Evolutionary conservation across 129 eudicot genomes (phyloP), one percentile per base, ranked within the genome.

Genomic region (Tagetes erecta): DNA sequence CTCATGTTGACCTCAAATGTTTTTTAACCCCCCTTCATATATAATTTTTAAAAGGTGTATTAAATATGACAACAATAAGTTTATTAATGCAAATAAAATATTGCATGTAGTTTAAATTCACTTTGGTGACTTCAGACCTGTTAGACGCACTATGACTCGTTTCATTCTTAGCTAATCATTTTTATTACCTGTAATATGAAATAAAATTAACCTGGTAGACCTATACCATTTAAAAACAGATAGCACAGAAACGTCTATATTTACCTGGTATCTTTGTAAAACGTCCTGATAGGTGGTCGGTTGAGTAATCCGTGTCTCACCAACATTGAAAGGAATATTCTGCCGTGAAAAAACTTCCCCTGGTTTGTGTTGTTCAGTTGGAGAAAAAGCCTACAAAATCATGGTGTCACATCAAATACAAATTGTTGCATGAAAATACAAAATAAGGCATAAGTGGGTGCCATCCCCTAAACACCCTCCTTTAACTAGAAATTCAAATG

Each of bases 261-360:
- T 65, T 76, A 94, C 98, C 97, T 94, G 98, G 71, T 90, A 94
- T 88, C 96, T 94, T 77, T 82, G 84, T 38, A 89, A 41, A 66
- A 90, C 75, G 33, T 90, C 98, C 63, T 83, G 80, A 49, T 87
- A 86, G 69, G 84, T 84, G 71, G 69, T 81, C 37, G 98, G 98
- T 51, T 72, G 84, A 68, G 85, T 79, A 56, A 72, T 79, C 37
- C 76, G 56, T 20, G 83, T 74, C 64, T 86, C 91, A 53, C 83
- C 83, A 12, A 90, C 77, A 67, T 73, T 83, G 75, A 94, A 90
- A 41, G 97, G 91, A 74, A 94, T 76, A 72, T 73, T 94, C 80
- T 88, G 97, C 68, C 91, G 82, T 37, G 86, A 82, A 35, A 94
- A 86, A 40, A 76, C 83, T 70, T 94, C 98, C 51, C 98, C 98